Conservation (phyloP, 306 rosid genomes). For the Inga laurina region DNA sequence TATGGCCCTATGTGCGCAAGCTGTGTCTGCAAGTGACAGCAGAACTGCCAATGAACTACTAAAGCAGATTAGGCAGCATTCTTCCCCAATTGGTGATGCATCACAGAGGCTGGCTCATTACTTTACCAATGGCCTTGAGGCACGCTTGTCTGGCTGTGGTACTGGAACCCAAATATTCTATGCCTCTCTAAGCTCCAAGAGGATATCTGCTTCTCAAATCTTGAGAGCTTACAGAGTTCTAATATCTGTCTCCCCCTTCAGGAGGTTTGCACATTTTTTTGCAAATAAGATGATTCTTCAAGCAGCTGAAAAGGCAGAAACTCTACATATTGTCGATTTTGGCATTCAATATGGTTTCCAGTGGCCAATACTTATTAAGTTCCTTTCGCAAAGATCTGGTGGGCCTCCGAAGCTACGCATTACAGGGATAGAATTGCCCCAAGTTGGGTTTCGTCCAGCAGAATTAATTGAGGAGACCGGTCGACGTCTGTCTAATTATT, state of each 20-base stretch:
- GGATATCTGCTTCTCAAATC: slow-evolving; percentile 49
- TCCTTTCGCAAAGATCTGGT: slow-evolving; percentile 54
- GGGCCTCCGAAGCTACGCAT: slow-evolving; percentile 84
- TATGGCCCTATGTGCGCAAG: slow-evolving; percentile 60
- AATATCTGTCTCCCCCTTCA: slow-evolving; percentile 52
- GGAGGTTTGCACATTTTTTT: slow-evolving; percentile 46
- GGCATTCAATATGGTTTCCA: slow-evolving; percentile 86
- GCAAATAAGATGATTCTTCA: slow-evolving; percentile 51
- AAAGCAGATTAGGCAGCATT: slow-evolving; percentile 65
- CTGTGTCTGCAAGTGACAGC: slow-evolving; percentile 55
- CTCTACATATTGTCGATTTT: slow-evolving; percentile 73
- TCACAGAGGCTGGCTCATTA: slow-evolving; percentile 66
- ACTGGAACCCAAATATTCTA: slow-evolving; percentile 43
- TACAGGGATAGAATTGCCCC: slow-evolving; percentile 80
- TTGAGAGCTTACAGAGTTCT: slow-evolving; percentile 54
- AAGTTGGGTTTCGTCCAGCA: slow-evolving; percentile 68
- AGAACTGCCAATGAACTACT: slow-evolving; percentile 58
- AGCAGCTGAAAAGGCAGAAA: slow-evolving; percentile 52
- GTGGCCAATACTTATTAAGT: slow-evolving; percentile 72
- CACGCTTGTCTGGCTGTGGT: slow-evolving; percentile 60
- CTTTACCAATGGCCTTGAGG: slow-evolving; percentile 67
- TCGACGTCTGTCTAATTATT: slow-evolving; percentile 62
- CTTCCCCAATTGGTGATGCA: slow-evolving; percentile 66
- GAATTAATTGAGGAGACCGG: slow-evolving; percentile 70
- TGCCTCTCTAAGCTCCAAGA: slow-evolving; percentile 34